Evolutionary conservation across 129 eudicot genomes (phyloP).

Genomic region (Heracleum sosnowskyi): DNA sequence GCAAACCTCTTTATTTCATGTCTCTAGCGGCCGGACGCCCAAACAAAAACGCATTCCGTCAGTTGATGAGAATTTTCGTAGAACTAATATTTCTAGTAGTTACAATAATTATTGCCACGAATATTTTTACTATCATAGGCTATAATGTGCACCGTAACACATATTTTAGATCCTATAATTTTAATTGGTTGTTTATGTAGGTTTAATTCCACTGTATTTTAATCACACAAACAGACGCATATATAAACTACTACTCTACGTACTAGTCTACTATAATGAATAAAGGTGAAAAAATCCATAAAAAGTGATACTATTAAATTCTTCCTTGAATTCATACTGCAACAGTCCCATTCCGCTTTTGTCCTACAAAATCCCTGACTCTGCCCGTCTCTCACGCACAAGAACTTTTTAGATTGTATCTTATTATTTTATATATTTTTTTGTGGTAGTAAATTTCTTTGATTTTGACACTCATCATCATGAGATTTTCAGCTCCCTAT

Average conservation of each 20-base stretch:
- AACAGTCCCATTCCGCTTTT: constrained; percentile 54
- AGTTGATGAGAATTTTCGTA: not conserved
- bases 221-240: not conserved
- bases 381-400: constrained; percentile 8
- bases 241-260: not conserved
- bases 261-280: no score
- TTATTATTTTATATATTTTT: not conserved
- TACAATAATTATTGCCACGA: no score
- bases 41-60: not conserved
- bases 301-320: constrained; percentile 8
- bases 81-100: no score
- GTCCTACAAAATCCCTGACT: constrained; percentile 20
- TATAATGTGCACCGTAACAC: no score
- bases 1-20: not conserved
- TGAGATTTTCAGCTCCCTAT: constrained; percentile 11
- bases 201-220: no score
- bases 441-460: not conserved
- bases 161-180: no score
- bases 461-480: constrained; percentile 26
- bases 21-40: not conserved
- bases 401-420: constrained; percentile 25
- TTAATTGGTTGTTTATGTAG: no score
- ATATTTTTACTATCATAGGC: no score
- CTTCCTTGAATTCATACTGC: constrained; percentile 55
- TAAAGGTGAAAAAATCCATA: not conserved